A percentile compares a stretch with the other conserved stretches of the same genome.
These are phyloP conservation scores for Boletus coccyginus DNA, from an alignment of 768 basidiomycete genomes.

Conservation along the genomic window DNA sequence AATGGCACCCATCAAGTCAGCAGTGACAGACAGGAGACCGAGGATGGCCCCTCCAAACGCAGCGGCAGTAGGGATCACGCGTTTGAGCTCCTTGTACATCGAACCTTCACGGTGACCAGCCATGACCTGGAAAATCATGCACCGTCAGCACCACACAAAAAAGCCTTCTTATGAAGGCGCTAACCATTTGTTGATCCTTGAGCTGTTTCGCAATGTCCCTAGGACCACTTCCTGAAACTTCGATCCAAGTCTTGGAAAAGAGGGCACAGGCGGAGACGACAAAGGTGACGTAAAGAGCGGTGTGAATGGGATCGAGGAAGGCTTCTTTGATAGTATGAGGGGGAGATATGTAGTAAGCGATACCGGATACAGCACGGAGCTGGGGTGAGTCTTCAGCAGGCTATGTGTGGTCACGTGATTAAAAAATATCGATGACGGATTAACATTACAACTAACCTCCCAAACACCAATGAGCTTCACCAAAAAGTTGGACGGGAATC, in stretches of 20 bases:
- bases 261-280: slow-evolving; percentile 93
- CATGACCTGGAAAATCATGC: slow-evolving; percentile 51
- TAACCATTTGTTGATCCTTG: slow-evolving; percentile 97
- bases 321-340: slow-evolving; percentile 91
- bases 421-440: not conserved
- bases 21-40: slow-evolving; percentile 84
- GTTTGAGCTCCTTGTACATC: slow-evolving; percentile 99
- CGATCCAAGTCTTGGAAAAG: slow-evolving; percentile 99
- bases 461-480: slow-evolving; percentile 93
- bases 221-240: slow-evolving; percentile 94
- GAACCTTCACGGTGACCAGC: slow-evolving; percentile 92
- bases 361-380: slow-evolving; percentile 83
- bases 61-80: slow-evolving; percentile 96
- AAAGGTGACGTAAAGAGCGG: slow-evolving; percentile 84
- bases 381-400: slow-evolving; percentile 94
- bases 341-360: slow-evolving; percentile 97
- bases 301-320: slow-evolving; percentile 92
- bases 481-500: slow-evolving; percentile 90
- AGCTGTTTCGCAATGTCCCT: slow-evolving; percentile 96
- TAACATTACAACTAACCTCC: slow-evolving; percentile 64
- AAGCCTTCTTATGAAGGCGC: not conserved
- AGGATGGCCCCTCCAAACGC: slow-evolving; percentile 98
- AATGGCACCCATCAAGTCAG: slow-evolving; percentile 94
- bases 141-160: slow-evolving; percentile 1
- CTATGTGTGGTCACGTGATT: slow-evolving; percentile 38